Evolutionary conservation across 2,329 filamentous ascomycete genomes (phyloP), one percentile per base, ranked within the genome.

Genomic region (Cercospora citrullina): DNA sequence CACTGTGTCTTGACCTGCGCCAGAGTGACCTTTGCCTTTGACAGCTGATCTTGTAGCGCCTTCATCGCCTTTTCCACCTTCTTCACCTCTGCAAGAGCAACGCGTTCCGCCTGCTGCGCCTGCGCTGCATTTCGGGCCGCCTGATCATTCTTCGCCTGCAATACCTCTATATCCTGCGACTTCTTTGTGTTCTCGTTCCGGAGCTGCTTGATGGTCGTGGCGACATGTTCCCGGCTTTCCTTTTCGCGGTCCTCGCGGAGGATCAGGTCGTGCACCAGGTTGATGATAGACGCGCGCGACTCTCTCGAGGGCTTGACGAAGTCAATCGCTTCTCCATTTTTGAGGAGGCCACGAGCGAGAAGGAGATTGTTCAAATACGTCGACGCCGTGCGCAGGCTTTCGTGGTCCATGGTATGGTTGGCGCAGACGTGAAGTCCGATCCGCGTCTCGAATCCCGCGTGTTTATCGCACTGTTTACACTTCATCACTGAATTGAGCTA

Each of bases 181-280:
- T 93, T 90, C 63, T 91, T 90, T 14, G 91, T 84, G 67, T 91
- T 88, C 71, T 95, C 92, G 72, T 88, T 86, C 68, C 92, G 91
- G 12, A 97, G 81, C 26, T 85, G 87, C 67, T 91, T 91, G 65
- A 98, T 87, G 4, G 92, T 92, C 14, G 87, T 87, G 3, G 92
- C 92, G 21, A 97, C 85, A 33, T 89, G 90, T 79, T 97, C 94
- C 75, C 92, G 90, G 78, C 96, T 91, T 71, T 95, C 91, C 70
- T 93, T 91, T 80, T 97, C 94, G 78, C 93, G 91, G 91, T 99
- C 95, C 83, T 94, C 88, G 72, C 94, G 88, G 68, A 97, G 79
- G 68, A 99, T 92, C 73, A 99, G 81, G 77, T 99, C 95, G 80
- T 99, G 97, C 60, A 99, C 89, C 26, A 99, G 86, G 77, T 94